Evolutionary conservation across 805 yeast species (phyloP), one percentile per base, ranked within the genome.

Genomic region (Kuraishia floccosa): DNA sequence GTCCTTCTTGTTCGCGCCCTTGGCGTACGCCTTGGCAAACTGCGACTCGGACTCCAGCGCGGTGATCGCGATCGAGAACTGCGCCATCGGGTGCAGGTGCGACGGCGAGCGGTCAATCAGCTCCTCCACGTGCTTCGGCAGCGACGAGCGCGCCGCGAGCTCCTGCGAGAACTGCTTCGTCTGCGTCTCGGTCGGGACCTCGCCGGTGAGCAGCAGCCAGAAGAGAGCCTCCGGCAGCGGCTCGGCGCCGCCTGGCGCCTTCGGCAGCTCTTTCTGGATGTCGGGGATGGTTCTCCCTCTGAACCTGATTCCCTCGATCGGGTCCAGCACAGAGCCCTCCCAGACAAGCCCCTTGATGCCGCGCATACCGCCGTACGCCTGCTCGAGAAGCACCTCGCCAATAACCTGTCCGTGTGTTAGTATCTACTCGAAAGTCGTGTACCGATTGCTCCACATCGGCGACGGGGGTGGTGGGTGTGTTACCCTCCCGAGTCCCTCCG

Each of bases 331-430:
- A 30, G 89, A 79, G 42, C 89, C 89, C 66, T 81, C 93, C 91
- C 91, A 81, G 32, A 81, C 86, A 39, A 82, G 64, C 45, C 84
- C 83, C 58, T 77, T 76, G 56, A 81, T 76, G 52, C 93, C 93
- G 57, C 93, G 72, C 87, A 77, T 77, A 65, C 93, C 93, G 63
- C 93, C 93, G 60, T 80, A 82, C 25, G 86, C 87, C 62, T 80
- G 89, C 55, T 76, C 84, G 39, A 81, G 63, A 35, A 65, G 56
- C 40, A 79, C 79, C 57, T 80, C 84, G 42, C 85, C 89, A 41
- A 81, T 76, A 31, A 59, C 60, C 60, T 54, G 27, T 29, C 23
- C 10, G 22, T 7, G 4, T 24, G 16, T 10, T 23, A 32, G 35
- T 35, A 16, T 17, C 29, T 29, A n/a, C n/a, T n/a, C n/a, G n/a